Evolutionary conservation across 306 rosid genomes (phyloP).

Genomic region (Cyamopsis tetragonoloba): DNA sequence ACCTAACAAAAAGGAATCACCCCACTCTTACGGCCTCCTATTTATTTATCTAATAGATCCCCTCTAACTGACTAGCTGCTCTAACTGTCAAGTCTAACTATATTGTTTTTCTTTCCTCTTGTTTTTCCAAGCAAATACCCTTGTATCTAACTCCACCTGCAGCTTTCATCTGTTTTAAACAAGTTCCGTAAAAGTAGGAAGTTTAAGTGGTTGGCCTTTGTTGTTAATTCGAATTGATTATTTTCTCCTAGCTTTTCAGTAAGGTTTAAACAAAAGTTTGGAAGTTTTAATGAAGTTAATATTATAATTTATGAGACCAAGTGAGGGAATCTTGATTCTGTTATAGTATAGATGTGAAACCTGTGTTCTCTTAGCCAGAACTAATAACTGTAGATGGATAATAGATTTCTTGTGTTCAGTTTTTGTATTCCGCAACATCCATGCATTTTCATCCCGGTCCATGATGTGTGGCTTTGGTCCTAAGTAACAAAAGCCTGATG

Average conservation of each 20-base stretch:
- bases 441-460: neutral
- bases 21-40: too few species aligned
- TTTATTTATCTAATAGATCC: too few species aligned
- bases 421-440: neutral
- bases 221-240: constrained; percentile 3
- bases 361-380: neutral
- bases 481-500: neutral
- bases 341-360: neutral
- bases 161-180: neutral
- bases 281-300: neutral
- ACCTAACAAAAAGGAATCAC: too few species aligned
- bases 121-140: too few species aligned
- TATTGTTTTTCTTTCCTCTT: too few species aligned
- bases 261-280: neutral
- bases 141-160: neutral
- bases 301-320: constrained; percentile 3
- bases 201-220: neutral
- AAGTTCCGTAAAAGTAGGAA: neutral
- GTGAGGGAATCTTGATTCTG: neutral
- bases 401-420: neutral
- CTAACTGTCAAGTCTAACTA: too few species aligned
- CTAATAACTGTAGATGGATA: neutral
- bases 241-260: neutral
- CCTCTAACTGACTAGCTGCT: too few species aligned
- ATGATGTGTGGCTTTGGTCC: constrained; percentile 1